Conservation (phyloP, 306 rosid genomes). For the Dryas alaskensis region DNA sequence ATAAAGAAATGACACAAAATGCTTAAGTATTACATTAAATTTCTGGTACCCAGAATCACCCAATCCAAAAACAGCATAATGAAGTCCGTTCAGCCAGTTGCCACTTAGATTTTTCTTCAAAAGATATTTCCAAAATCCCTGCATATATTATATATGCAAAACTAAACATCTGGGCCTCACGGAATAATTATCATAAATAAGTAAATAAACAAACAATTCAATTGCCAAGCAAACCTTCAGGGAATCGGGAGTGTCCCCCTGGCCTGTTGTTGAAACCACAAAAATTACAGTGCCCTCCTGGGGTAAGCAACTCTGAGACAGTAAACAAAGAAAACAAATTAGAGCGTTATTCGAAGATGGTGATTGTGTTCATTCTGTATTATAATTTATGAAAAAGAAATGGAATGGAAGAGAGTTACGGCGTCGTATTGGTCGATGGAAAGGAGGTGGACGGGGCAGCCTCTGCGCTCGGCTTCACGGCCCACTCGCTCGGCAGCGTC, state of each 20-base stretch:
- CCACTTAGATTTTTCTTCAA: conserved; percentile 66
- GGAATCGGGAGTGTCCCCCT: conserved; percentile 89
- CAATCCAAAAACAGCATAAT: conserved; percentile 79
- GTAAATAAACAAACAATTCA: not conserved
- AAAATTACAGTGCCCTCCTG: conserved; percentile 64
- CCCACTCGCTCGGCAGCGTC: conserved; percentile 80
- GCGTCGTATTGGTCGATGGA: conserved; percentile 68
- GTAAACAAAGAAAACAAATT: conserved; percentile 3
- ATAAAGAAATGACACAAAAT: not conserved
- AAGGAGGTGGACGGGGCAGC: conserved; percentile 43
- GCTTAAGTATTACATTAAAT: conserved; percentile 56
- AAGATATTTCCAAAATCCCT: conserved; percentile 89
- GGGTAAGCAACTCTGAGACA: conserved; percentile 53
- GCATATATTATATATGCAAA: conserved; percentile 27
- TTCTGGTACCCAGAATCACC: conserved; percentile 94
- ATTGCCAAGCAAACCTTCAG: conserved; percentile 57
- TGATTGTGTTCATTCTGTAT: not conserved
- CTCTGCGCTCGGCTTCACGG: conserved; percentile 83
- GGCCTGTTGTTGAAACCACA: conserved; percentile 96
- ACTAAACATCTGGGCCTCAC: not conserved
- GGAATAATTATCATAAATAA: not conserved
- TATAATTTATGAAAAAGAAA: not conserved
- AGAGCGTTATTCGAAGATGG: not conserved
- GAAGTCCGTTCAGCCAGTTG: conserved; percentile 71
- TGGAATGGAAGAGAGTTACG: conserved; percentile 31